phyloP scores from a whole-genome alignment of 768 basidiomycete genomes.

The Paxillus rubicundulus region DNA sequence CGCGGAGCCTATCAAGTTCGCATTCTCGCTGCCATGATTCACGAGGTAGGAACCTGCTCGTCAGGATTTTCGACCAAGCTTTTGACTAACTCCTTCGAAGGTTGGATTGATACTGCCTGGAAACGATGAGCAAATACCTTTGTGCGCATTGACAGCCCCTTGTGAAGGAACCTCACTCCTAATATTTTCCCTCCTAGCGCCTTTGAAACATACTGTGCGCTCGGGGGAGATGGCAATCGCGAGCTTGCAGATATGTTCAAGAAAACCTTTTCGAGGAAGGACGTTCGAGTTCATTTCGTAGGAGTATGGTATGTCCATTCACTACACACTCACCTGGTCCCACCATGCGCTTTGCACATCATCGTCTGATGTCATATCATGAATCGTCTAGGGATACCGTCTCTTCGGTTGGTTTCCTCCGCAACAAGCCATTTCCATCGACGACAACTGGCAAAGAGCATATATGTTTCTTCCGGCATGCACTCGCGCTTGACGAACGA shows the following conservation, averaged over 20 bases:
- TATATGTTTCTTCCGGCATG: constrained; percentile 35
- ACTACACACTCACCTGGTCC: background rate
- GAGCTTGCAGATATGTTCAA: constrained; percentile 27
- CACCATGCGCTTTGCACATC: background rate
- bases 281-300: constrained; percentile 32
- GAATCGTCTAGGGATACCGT: constrained; percentile 32
- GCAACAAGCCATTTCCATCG: constrained; percentile 13
- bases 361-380: background rate
- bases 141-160: constrained; percentile 20
- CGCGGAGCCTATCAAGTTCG: constrained; percentile 43
- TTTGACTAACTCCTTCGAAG: constrained; percentile 10
- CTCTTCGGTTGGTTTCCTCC: constrained; percentile 30
- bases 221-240: constrained; percentile 7
- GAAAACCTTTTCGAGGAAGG: constrained; percentile 19
- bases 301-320: constrained; percentile 29
- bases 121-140: constrained; percentile 37
- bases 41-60: constrained; percentile 19
- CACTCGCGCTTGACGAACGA: constrained; percentile 34
- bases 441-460: constrained; percentile 19
- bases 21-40: constrained; percentile 36
- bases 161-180: background rate
- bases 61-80: too few relatives aligned
- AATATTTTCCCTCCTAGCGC: constrained; percentile 20
- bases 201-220: constrained; percentile 27
- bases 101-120: constrained; percentile 34